These are phyloP conservation scores for Skeletonema potamos DNA, from an alignment of 108 stramenopile genomes.

Conservation along the genomic window DNA sequence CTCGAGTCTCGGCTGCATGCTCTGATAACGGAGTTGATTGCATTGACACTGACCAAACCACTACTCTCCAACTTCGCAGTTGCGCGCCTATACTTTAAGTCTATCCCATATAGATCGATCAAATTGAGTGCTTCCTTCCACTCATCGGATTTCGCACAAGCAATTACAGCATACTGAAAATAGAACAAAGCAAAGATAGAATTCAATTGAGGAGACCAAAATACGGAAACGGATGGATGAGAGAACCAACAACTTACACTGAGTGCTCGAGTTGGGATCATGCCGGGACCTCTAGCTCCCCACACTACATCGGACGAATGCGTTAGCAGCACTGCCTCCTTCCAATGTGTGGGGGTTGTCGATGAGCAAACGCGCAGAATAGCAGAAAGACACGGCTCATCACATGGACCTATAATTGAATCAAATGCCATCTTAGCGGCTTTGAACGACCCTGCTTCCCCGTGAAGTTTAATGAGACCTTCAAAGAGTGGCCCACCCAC, in stretches of 20 bases:
- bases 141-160: conserved; percentile 49
- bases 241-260: conserved; percentile 13
- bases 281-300: conserved; percentile 41
- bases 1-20: conserved; percentile 63
- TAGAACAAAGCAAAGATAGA: background rate
- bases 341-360: conserved; percentile 40
- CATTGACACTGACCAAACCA: conserved; percentile 20
- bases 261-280: conserved; percentile 51
- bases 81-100: background rate
- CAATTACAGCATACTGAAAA: conserved; percentile 27
- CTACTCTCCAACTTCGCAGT: background rate
- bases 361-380: conserved; percentile 55
- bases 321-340: conserved; percentile 55
- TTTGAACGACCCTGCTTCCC: conserved; percentile 30
- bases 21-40: conserved; percentile 64
- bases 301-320: conserved; percentile 64
- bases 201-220: background rate
- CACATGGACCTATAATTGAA: conserved; percentile 47
- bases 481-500: conserved; percentile 57
- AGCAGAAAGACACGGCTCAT: conserved; percentile 63
- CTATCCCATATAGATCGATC: conserved; percentile 57
- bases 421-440: conserved; percentile 47
- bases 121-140: conserved; percentile 62
- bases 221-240: background rate
- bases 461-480: conserved; percentile 51